Percentiles rank a stretch among this genome's conserved stretches.
These are phyloP conservation scores for Delitschia confertaspora DNA, from an alignment of 495 filamentous ascomycete species.

Conservation along the genomic window DNA sequence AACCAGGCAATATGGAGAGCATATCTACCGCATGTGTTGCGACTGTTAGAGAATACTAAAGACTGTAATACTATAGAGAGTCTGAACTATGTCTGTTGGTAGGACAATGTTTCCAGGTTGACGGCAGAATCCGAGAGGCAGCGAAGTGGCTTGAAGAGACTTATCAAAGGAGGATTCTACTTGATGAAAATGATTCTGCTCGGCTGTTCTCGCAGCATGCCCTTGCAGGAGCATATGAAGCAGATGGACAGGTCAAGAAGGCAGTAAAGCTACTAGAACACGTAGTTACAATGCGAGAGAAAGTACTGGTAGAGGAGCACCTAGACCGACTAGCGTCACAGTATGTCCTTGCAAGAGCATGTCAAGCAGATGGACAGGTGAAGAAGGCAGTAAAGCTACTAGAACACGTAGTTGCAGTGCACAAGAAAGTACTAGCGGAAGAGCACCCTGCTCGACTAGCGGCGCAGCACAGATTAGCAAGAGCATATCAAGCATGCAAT, in stretches of 20 bases:
- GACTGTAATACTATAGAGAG: not conserved
- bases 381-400: conserved; percentile 19
- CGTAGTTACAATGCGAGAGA: no score
- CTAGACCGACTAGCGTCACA: conserved; percentile 11
- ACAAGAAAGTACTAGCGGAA: conserved; percentile 7
- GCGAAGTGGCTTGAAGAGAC: conserved; percentile 4
- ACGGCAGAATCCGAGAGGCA: conserved; percentile 10
- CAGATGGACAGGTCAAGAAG: no score
- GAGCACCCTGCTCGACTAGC: conserved; percentile 19
- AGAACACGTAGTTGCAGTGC: conserved; percentile 14
- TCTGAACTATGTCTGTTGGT: conserved; percentile 4
- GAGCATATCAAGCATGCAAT: no score
- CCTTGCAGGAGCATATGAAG: no score
- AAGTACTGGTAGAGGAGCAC: conserved; percentile 6
- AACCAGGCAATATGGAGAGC: conserved; percentile 25
- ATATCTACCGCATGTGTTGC: conserved; percentile 31
- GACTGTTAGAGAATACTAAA: not conserved
- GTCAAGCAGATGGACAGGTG: conserved; percentile 18
- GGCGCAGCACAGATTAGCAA: no score
- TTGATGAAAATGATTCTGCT: no score
- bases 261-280: no score
- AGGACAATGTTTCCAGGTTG: conserved; percentile 5
- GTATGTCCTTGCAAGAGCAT: conserved; percentile 17
- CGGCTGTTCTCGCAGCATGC: no score
- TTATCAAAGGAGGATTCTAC: no score